A percentile compares a stretch with the other conserved stretches of the same genome.
phyloP scores from a whole-genome alignment of 208 protist genomes.

The Jaenimonas drosophilae region DNA sequence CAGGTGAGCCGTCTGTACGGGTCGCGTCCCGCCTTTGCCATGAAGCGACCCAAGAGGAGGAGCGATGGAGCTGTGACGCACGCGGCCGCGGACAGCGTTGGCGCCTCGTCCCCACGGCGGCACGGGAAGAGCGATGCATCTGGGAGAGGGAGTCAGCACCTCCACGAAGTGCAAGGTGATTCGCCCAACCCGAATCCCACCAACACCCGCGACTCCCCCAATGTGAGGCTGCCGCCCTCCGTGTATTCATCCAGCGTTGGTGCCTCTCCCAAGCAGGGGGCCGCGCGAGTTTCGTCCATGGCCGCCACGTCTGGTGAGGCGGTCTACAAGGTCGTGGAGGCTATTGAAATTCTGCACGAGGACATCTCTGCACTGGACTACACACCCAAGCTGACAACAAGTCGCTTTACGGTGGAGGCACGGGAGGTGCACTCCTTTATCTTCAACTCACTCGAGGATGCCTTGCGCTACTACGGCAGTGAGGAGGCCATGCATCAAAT shows the following conservation, averaged over 20 bases:
- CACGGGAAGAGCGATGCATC: too few relatives aligned
- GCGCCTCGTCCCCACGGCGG: too few relatives aligned
- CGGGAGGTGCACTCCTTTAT: constrained; percentile 37
- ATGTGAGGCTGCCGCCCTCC: not conserved
- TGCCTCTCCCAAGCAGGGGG: not conserved
- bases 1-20: too few relatives aligned
- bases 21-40: too few relatives aligned
- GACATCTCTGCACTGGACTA: constrained; percentile 73
- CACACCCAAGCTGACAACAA: constrained; percentile 32
- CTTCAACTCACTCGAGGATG: constrained; percentile 36
- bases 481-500: constrained; percentile 21
- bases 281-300: not conserved
- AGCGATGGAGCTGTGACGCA: too few relatives aligned
- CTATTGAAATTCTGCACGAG: constrained; percentile 43
- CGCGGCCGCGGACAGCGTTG: too few relatives aligned
- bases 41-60: too few relatives aligned
- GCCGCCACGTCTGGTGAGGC: not conserved
- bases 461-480: constrained; percentile 42
- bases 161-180: too few relatives aligned
- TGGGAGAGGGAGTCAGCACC: too few relatives aligned
- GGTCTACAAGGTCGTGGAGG: constrained; percentile 59
- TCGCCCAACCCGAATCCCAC: too few relatives aligned
- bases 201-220: too few relatives aligned
- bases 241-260: constrained; percentile 1
- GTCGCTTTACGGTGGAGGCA: constrained; percentile 60